These are phyloP conservation scores for Colletotrichum sp. DNA, from an alignment of 2,329 filamentous ascomycete species.

Conservation along the genomic window DNA sequence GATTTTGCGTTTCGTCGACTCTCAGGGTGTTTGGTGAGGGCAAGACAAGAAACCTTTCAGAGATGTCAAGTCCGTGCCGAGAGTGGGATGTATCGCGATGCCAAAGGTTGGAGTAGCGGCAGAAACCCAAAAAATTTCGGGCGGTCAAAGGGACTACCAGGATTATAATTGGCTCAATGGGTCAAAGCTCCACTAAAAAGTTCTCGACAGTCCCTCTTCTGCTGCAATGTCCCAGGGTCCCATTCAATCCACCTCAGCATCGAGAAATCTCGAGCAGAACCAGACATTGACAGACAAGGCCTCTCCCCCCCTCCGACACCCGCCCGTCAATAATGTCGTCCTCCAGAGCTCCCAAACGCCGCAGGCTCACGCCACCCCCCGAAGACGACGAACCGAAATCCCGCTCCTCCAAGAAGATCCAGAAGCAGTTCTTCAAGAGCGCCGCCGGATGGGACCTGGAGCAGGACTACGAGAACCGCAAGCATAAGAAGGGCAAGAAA, in stretches of 20 bases:
- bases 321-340: constrained; percentile 44
- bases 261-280: constrained; percentile 9
- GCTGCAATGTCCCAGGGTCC: constrained; percentile 10
- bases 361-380: constrained; percentile 61
- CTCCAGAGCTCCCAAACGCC: constrained; percentile 57
- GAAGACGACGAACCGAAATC: constrained; percentile 45
- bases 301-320: not conserved
- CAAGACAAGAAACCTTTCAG: not conserved
- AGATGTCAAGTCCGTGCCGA: not conserved
- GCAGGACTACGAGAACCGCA: constrained; percentile 84
- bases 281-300: not conserved
- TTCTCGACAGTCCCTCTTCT: constrained; percentile 15
- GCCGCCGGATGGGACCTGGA: constrained; percentile 89
- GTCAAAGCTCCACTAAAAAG: constrained; percentile 2
- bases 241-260: not conserved
- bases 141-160: constrained; percentile 24
- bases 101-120: constrained; percentile 22
- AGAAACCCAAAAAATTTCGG: constrained; percentile 31
- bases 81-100: constrained; percentile 10
- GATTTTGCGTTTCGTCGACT: not conserved
- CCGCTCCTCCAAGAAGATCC: constrained; percentile 43
- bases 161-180: constrained; percentile 26
- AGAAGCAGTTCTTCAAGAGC: constrained; percentile 73
- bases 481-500: constrained; percentile 78
- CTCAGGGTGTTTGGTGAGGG: not conserved